Percentiles rank a stretch among this genome's conserved stretches.
Evolutionary conservation across 306 rosid genomes (phyloP).

Genomic region (Quercus agrifolia): DNA sequence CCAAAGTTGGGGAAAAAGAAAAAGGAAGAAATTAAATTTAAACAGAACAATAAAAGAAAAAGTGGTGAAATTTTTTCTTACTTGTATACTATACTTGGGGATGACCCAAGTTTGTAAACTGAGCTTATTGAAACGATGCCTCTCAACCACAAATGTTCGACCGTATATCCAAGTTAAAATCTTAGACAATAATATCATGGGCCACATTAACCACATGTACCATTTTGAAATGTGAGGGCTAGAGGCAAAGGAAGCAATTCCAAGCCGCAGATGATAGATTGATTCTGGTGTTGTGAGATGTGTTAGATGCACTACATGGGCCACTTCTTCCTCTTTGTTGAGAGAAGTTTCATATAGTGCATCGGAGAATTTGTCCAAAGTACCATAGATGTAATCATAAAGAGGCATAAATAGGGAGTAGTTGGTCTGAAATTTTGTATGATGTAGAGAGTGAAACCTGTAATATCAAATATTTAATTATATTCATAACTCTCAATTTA

Average conservation of each 20-base stretch:
- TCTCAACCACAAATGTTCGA: conserved; percentile 29
- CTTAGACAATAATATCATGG: conserved; percentile 28
- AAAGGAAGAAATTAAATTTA: too few relatives aligned
- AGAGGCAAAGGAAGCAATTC: conserved; percentile 30
- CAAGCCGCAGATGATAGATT: conserved; percentile 24
- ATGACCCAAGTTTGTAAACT: conserved; percentile 42
- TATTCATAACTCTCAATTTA: too few relatives aligned
- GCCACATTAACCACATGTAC: conserved; percentile 34
- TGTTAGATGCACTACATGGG: conserved; percentile 34
- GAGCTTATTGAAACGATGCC: conserved; percentile 23
- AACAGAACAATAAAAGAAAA: too few relatives aligned
- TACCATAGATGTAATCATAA: conserved; percentile 30
- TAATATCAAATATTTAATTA: too few relatives aligned
- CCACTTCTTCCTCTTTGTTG: conserved; percentile 16
- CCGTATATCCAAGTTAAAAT: conserved; percentile 22
- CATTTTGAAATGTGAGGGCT: conserved; percentile 22
- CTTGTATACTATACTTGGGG: conserved; percentile 25
- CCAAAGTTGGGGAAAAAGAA: too few relatives aligned
- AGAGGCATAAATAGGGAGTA: conserved; percentile 36
- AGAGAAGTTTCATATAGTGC: conserved; percentile 9
- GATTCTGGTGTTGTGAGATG: conserved; percentile 35
- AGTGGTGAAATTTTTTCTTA: not conserved
- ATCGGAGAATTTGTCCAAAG: conserved; percentile 26
- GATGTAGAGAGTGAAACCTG: conserved; percentile 39
- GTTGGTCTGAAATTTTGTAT: conserved; percentile 35